Conservation (phyloP, 1,284 basidiomycete genomes). For the Vanrija pseudolonga region DNA sequence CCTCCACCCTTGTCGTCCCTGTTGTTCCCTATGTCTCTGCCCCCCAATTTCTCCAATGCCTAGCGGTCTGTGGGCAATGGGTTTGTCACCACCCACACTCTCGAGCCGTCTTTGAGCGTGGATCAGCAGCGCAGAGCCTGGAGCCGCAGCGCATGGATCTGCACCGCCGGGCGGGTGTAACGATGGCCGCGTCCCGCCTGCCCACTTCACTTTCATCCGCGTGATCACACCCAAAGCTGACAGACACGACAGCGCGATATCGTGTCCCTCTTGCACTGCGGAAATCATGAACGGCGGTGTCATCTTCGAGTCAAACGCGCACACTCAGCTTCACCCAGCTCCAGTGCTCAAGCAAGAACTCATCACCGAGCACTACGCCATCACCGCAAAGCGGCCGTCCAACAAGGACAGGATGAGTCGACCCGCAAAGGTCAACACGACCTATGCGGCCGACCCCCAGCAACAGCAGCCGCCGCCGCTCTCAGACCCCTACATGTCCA, state of each 20-base stretch:
- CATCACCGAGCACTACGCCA: slow-evolving; percentile 23
- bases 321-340: slow-evolving; percentile 11
- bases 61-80: no score
- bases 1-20: no score
- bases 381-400: slow-evolving; percentile 17
- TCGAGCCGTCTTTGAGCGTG: no score
- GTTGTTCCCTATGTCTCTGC: no score
- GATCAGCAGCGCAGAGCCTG: no score
- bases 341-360: slow-evolving; percentile 22
- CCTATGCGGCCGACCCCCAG: background rate
- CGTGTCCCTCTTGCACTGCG: background rate
- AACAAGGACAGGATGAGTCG: slow-evolving; percentile 20
- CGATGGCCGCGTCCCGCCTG: no score
- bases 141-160: background rate
- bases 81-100: no score
- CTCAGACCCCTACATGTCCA: background rate
- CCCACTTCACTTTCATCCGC: background rate
- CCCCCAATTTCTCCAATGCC: no score
- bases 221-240: background rate
- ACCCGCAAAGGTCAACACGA: slow-evolving; percentile 9
- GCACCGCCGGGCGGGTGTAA: no score
- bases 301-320: slow-evolving; percentile 16
- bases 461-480: background rate
- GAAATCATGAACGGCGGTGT: slow-evolving; percentile 22
- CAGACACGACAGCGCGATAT: background rate